Evolutionary conservation across 495 filamentous ascomycete species (phyloP).

Genomic region (Chlorociboria aeruginascens): DNA sequence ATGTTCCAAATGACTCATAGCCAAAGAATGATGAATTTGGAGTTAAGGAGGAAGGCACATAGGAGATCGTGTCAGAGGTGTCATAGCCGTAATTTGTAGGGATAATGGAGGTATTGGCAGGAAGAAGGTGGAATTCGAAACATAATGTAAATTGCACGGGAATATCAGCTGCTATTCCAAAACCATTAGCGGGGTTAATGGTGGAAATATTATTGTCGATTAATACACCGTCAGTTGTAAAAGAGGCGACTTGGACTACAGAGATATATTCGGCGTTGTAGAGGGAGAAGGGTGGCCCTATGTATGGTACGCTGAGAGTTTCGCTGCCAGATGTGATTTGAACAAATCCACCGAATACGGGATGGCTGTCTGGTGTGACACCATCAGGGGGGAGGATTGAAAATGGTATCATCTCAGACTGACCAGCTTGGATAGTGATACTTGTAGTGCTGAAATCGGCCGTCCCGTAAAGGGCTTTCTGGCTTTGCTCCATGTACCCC

Average conservation of each 20-base stretch:
- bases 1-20: not conserved
- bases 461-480: constrained; percentile 17
- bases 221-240: not conserved
- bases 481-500: constrained; percentile 11
- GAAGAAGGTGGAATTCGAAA: not conserved
- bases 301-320: constrained; percentile 20
- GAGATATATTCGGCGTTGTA: constrained; percentile 8
- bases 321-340: constrained; percentile 12
- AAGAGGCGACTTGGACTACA: not conserved
- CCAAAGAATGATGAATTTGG: too few relatives aligned
- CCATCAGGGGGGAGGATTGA: constrained; percentile 13
- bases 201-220: not conserved
- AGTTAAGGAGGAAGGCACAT: too few relatives aligned
- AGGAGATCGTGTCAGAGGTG: too few relatives aligned
- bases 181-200: too few relatives aligned
- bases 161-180: not conserved
- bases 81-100: not conserved
- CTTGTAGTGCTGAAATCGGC: constrained; percentile 14
- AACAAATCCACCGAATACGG: constrained; percentile 20
- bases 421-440: constrained; percentile 11
- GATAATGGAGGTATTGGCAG: not conserved
- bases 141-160: not conserved
- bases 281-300: constrained; percentile 18
- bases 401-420: constrained; percentile 10
- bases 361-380: constrained; percentile 12